Base-by-base conservation (phyloP, 441 rosid genomes). In the Dalechampia spathulata region DNA sequence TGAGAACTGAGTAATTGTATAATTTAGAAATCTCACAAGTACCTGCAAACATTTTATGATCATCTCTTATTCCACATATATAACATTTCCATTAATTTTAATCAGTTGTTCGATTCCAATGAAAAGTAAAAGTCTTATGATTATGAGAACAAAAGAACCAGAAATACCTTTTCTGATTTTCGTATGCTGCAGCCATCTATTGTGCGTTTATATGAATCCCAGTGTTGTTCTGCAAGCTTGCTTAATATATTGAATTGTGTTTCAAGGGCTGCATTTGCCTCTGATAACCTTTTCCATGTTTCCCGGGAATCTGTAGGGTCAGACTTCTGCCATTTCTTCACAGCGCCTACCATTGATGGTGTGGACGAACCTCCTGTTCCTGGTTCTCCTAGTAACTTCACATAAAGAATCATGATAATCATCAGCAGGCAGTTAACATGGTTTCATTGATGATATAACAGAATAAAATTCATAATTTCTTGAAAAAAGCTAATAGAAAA, bases 321-420 rank as follows among this genome's bases (percentile, higher is more conserved):
- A 70, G 83, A 74, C 63, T 79, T 81, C 69, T 85, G 91, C 99
- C 99, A 93, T 73, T 78, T 93, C 64, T 87, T 87, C 53, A 93
- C 96, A 52, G 99, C 86, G 67, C 97, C 97, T 28, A 93, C 95
- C 99, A 93, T 85, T 60, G 99, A 90, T 68, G 91, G 93, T 6
- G 97, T 90, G 39, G 97, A 90, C 50, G 99, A 90, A 64, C 99
- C 97, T 55, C 99, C 99, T 63, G 74, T 71, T 68, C 99, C 99
- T 8, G 97, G 96, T 69, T 93, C 96, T 58, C 97, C 96, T 15
- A 93, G 77, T 51, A 90, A 65, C 99, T 93, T 73, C 48, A 62
- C 48, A 62, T 23, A 64, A 65, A 61, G 66, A 43, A 70, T 3
- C 40, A 69, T 34, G 65, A 59, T 48, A 46, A 48, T 50, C 28